Percentiles rank a stretch among this genome's conserved stretches.
phyloP scores from a whole-genome alignment of 139 green algal genomes.

The Micromonas commoda region DNA sequence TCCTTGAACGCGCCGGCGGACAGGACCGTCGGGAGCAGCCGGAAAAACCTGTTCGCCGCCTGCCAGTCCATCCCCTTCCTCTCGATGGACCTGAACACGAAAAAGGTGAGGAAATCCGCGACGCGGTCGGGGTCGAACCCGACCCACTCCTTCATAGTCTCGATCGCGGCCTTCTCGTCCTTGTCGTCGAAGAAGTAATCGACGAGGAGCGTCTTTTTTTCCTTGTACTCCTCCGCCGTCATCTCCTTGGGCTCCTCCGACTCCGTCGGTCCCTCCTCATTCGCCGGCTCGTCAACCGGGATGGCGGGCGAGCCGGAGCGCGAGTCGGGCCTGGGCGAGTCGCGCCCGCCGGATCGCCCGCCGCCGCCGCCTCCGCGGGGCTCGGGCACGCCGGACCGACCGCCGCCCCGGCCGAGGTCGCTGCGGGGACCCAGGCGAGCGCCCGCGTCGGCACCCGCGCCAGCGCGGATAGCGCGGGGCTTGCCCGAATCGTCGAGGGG shows the following conservation, averaged over 20 bases:
- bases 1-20: background rate
- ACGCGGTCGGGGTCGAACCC: background rate
- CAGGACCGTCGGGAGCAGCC: background rate
- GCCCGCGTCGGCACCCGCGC: too few species aligned
- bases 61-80: slow-evolving; percentile 23
- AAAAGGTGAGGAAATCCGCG: background rate
- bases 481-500: too few species aligned
- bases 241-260: background rate
- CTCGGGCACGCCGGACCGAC: background rate
- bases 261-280: background rate
- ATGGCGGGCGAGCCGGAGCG: too few species aligned
- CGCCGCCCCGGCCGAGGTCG: too few species aligned
- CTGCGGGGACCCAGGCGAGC: too few species aligned
- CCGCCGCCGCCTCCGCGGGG: background rate
- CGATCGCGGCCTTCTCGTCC: slow-evolving; percentile 11
- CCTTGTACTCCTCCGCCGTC: background rate
- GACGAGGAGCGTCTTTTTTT: background rate
- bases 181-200: slow-evolving; percentile 31
- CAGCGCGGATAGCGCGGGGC: too few species aligned
- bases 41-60: background rate
- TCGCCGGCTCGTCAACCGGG: background rate
- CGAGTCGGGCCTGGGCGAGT: background rate
- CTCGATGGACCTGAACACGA: background rate
- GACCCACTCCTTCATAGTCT: slow-evolving; percentile 10
- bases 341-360: background rate